Percentiles rank a stretch among this genome's conserved stretches.
Evolutionary conservation across 257 asterid genomes (phyloP).

Genomic region (Cynanchum wilfordii): DNA sequence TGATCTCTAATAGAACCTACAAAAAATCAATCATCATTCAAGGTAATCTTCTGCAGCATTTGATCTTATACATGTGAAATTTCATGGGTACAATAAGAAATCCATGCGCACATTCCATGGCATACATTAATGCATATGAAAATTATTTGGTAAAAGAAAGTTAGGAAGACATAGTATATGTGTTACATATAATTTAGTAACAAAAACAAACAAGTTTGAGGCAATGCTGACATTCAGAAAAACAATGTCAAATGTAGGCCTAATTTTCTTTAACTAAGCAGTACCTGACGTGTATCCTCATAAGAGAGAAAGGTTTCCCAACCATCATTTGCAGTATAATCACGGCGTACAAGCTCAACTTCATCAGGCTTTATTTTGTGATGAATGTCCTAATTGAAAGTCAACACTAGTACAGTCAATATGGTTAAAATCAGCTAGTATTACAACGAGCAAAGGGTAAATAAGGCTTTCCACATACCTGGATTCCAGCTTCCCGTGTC

Average conservation of each 20-base stretch:
- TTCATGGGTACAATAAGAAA: background rate
- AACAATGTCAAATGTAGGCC: background rate
- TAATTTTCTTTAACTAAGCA: constrained; percentile 1
- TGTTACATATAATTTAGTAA: too few species aligned
- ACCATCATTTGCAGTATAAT: constrained; percentile 95
- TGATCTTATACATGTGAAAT: background rate
- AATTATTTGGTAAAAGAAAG: too few species aligned
- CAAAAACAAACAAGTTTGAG: background rate
- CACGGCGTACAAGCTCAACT: constrained; percentile 98
- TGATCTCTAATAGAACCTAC: background rate
- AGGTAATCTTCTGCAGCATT: background rate
- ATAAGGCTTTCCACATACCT: constrained; percentile 36
- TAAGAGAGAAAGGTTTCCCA: constrained; percentile 99
- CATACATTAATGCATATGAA: too few species aligned
- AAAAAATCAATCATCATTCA: background rate
- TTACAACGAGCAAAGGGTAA: background rate
- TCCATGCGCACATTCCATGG: too few species aligned
- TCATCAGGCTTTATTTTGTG: constrained; percentile 88
- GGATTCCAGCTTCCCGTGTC: constrained; percentile 99
- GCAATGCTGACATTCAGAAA: background rate
- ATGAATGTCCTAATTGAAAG: constrained; percentile 69
- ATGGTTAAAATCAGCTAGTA: constrained; percentile 11
- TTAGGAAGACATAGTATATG: too few species aligned
- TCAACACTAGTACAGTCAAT: background rate
- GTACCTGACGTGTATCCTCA: constrained; percentile 91